Percentiles rank a stretch among this genome's conserved stretches.
Evolutionary conservation across 495 filamentous ascomycete species (phyloP).

Genomic region (Aspergillus indologenus): DNA sequence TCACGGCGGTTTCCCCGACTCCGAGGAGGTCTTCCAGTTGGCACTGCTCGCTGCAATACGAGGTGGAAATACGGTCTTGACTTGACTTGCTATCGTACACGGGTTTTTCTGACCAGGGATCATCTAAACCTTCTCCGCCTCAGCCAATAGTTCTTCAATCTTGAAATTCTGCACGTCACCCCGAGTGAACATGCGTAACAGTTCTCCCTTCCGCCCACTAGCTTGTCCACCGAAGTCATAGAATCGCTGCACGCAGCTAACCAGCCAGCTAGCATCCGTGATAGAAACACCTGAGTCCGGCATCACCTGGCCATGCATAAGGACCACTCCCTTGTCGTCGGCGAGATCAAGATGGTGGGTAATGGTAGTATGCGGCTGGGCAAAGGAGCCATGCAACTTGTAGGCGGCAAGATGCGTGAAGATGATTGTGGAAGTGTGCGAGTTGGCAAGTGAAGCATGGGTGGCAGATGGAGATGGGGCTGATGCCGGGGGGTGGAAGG

Average conservation of each 20-base stretch:
- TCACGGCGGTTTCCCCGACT: not conserved
- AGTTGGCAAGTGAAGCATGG: slow-evolving; percentile 34
- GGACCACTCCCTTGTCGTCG: slow-evolving; percentile 67
- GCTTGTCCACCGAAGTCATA: slow-evolving; percentile 66
- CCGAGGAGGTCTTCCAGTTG: not conserved
- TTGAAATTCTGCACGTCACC: slow-evolving; percentile 72
- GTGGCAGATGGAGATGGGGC: slow-evolving; percentile 49
- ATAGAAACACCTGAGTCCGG: slow-evolving; percentile 73
- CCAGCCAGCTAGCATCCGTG: slow-evolving; percentile 78
- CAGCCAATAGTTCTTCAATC: slow-evolving; percentile 78
- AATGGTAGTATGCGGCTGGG: slow-evolving; percentile 85
- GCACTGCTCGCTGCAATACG: not conserved
- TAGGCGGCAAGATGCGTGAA: slow-evolving; percentile 92
- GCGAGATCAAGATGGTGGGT: slow-evolving; percentile 84
- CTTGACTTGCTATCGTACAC: not conserved
- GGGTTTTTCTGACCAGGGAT: not conserved
- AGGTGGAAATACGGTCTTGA: not conserved
- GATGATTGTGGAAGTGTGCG: slow-evolving; percentile 72
- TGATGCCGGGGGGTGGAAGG: slow-evolving; percentile 82
- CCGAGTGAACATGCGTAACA: slow-evolving; percentile 77
- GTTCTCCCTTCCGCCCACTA: slow-evolving; percentile 49
- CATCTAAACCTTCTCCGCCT: slow-evolving; percentile 67
- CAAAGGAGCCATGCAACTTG: slow-evolving; percentile 85
- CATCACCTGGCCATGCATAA: slow-evolving; percentile 79
- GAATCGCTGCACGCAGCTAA: slow-evolving; percentile 94